Evolutionary conservation across 352 stramenopile species (phyloP), one percentile per base, ranked within the genome.

Genomic region (Globisporangium sylvaticum): DNA sequence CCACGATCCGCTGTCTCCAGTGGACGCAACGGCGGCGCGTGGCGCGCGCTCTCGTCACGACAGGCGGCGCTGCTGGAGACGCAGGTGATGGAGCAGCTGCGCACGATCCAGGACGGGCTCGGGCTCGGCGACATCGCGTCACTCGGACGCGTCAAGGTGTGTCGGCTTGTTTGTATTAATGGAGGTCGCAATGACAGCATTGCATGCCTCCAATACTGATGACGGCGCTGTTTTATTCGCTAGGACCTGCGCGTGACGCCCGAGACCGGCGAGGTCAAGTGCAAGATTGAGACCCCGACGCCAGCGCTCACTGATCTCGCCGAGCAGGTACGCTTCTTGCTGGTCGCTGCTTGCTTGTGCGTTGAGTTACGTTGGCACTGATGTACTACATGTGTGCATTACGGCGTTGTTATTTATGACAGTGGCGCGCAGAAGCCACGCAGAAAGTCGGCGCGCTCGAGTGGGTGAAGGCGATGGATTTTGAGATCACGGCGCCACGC

Each of bases 71-170:
- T 90, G 68, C 54, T 94, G 60, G 88, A 95, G 73, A 88, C 77
- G 58, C 74, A 94, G 66, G 88, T 94, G 34, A 65, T 95, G 59
- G 81, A 93, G 64, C 78, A 80, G 57, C 70, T 95, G 57, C 83
- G 84, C 31, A 64, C 69, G n/a, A 76, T 95, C 31, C 76, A 78
- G 46, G 85, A 95, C 61, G 85, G 85, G 3, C 71, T 95, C 39
- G 83, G 87, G 15, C 75, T 92, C 56, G 80, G 82, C 59, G 76
- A 94, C 58, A 90, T 95, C 44, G 81, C 90, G 25, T 77, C 85
- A 9, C 69, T 90, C 34, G 85, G 88, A n/a, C 84, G 81, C 58
- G 79, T 95, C 58, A 95, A 95, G 76, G 87, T 92, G 58, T 24
- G 72, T 44, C 22, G 5, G 7, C 27, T 25, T 25, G n/a, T 10